These are phyloP conservation scores for Mycena venus DNA, from an alignment of 768 basidiomycete genomes.

Conservation along the genomic window DNA sequence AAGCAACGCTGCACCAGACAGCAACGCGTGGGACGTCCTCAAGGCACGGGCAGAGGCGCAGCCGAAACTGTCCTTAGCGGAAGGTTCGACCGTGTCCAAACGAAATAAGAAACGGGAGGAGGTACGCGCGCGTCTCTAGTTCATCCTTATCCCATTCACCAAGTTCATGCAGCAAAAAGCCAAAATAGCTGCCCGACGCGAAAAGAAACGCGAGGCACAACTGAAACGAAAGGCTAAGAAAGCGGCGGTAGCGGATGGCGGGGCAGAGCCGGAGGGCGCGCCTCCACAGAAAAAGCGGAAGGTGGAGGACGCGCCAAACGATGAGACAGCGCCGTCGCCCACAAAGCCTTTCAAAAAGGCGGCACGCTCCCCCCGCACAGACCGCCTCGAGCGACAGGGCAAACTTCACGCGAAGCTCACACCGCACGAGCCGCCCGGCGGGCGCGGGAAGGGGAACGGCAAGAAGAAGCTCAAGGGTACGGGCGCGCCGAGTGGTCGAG, in stretches of 20 bases:
- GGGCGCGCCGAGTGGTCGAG: background rate
- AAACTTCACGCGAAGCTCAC: slow-evolving; percentile 16
- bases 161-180: slow-evolving; percentile 54
- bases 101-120: slow-evolving; percentile 67
- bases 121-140: slow-evolving; percentile 50
- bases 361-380: slow-evolving; percentile 26
- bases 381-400: slow-evolving; percentile 24
- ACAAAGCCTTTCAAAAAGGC: slow-evolving; percentile 8
- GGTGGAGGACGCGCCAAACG: slow-evolving; percentile 19
- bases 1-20: slow-evolving; percentile 52
- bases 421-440: slow-evolving; percentile 16
- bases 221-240: slow-evolving; percentile 56
- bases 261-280: background rate
- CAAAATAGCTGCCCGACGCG: slow-evolving; percentile 61
- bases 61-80: slow-evolving; percentile 39
- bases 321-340: background rate
- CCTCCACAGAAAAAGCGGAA: slow-evolving; percentile 34
- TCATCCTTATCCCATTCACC: background rate
- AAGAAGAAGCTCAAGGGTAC: too few relatives aligned
- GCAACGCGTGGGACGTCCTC: slow-evolving; percentile 64
- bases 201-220: slow-evolving; percentile 59
- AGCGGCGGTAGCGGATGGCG: background rate
- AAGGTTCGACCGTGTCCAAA: slow-evolving; percentile 57
- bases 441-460: slow-evolving; percentile 25
- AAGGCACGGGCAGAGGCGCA: slow-evolving; percentile 43